Evolutionary conservation across 176 grass and related monocot species (phyloP), one percentile per base, ranked within the genome.

Genomic region (sorghum (Sorghum bicolor)): DNA sequence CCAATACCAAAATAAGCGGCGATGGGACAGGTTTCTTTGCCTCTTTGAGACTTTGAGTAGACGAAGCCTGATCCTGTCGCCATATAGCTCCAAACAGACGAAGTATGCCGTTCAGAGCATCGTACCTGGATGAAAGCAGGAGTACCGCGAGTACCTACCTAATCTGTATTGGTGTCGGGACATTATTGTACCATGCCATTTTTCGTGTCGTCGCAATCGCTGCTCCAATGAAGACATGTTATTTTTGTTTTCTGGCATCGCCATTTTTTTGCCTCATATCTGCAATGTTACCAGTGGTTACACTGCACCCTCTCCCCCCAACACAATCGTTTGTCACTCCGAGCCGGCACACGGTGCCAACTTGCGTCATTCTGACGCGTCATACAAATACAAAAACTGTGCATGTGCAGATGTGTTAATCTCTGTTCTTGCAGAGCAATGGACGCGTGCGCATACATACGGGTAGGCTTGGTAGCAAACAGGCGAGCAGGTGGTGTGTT

Each of bases 1-100:
- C 40, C 60, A 16, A 16, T 47, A 79, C 66, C 11, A 32, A 39
- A 69, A 82, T 86, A 86, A 82, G 78, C 1, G 7, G 79, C 3
- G 19, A 1, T 1, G 4, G 10, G 20, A 25, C 74, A 6, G 0
- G 53, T 13, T 44, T 25, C 17, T 11, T n/a, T 15, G 3, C 11
- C 43, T 25, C 13, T 9, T 24, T 24, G 4, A 30, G 62, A 17
- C 13, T 9, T 24, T 24, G 4, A 30, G 62, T 43, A 19, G 53
- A 36, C 53, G 43, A 24, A 30, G 15, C 9, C 41, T 26, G 20
- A 72, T 17, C 31, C 29, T 64, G 65, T 24, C 12, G 53, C 2
- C 41, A 38, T 69, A 77, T 57, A 64, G 33, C n/a, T 65, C 22
- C 19, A 36, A 34, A 34, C 10, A 72, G 65, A 77, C 26, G 1